phyloP scores from a whole-genome alignment of 208 protist genomes.

The Acanthamoeba healyi region DNA sequence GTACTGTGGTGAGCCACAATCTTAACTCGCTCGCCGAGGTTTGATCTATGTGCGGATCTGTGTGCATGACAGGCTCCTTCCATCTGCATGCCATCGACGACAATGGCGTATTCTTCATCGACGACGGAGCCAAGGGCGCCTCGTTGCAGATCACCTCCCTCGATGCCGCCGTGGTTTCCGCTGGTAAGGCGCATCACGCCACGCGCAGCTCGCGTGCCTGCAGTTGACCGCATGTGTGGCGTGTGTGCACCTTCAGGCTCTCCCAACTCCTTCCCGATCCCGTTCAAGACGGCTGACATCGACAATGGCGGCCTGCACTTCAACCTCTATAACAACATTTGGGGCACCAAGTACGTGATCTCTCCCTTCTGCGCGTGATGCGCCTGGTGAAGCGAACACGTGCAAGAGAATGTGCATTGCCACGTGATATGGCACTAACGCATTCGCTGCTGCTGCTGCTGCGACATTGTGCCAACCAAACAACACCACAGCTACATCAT shows the following conservation, averaged over 20 bases:
- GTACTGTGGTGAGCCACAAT: too few relatives aligned
- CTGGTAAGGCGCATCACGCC: neutral
- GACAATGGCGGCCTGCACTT: neutral
- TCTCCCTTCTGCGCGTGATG: neutral
- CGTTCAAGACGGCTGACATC: slow-evolving; percentile 10
- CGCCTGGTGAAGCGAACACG: too few relatives aligned
- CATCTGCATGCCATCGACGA: neutral
- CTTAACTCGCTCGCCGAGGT: too few relatives aligned
- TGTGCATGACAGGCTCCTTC: neutral
- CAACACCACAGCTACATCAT: slow-evolving; percentile 63
- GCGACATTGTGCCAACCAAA: too few relatives aligned
- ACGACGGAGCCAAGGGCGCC: neutral
- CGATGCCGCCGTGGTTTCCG: neutral
- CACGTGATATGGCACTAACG: too few relatives aligned
- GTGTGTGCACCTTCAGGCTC: neutral
- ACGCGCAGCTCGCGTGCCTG: too few relatives aligned
- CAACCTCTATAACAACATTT: slow-evolving; percentile 71
- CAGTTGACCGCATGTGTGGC: too few relatives aligned
- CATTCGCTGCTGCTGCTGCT: too few relatives aligned
- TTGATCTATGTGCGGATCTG: too few relatives aligned
- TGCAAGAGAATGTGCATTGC: too few relatives aligned
- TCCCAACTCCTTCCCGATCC: slow-evolving; percentile 10
- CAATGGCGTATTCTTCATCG: neutral
- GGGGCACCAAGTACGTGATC: slow-evolving; percentile 44
- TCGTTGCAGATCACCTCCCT: neutral